Evolutionary conservation across 148 eudicot species (phyloP), one percentile per base, ranked within the genome.

Genomic region (Fagopyrum tataricum): DNA sequence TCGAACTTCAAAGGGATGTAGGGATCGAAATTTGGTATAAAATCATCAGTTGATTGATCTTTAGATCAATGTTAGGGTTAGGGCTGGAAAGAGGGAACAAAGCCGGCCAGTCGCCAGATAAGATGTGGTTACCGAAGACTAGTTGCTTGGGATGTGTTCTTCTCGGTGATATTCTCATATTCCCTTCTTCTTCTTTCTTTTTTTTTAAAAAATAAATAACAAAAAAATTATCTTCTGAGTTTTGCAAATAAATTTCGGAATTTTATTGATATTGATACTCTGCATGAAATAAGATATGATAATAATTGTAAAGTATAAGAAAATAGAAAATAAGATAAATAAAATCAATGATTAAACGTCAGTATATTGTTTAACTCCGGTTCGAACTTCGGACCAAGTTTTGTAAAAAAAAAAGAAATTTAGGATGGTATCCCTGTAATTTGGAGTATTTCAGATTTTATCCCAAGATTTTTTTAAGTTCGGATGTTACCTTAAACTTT

Each of bases 11-110:
- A n/a, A 51, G 56, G 10, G 62, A 56, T 20, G 62, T 4, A 20
- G 67, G 37, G 40, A 62, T 62, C 43, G 43, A 37, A 20, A 13
- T 62, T 4, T 14, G 43, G 43, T 7, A 62, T n/a, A 43, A 31
- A 15, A 62, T 37, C 43, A 62, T 62, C 43, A 62, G 43, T 31
- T 14, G 68, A 31, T 31, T 31, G 68, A 62, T 62, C 5, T 14
- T 18, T 42, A 62, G 68, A 62, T 62, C 66, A 11, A 10, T 21
- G 39, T 58, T 62, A 62, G 68, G 68, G 68, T 62, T 62, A 31
- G 68, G 68, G 68, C 43, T 62, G 68, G 43, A 15, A 37, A 31
- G 39, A 4, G 67, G 5, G 67, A 31, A 12, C 39, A 26, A 61
- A 61, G 13, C 41, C 40, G 67, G 67, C 67, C 41, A 61, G 67